phyloP scores from a whole-genome alignment of 129 eudicot genomes.

The Tagetes patula region DNA sequence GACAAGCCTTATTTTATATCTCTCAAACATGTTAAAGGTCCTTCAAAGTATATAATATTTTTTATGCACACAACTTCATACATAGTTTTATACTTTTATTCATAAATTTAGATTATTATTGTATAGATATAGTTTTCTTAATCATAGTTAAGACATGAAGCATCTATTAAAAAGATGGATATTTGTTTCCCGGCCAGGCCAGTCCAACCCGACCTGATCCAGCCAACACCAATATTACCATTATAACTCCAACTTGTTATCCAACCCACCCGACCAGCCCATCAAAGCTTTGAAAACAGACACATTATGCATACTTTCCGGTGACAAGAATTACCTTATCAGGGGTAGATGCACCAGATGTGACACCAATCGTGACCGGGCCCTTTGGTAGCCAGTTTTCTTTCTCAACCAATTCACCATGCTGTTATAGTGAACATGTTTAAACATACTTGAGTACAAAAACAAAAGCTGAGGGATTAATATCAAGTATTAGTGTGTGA shows the following conservation, averaged over 20 bases:
- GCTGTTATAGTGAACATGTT: conserved; percentile 43
- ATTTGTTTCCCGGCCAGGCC: neutral
- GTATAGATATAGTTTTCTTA: neutral
- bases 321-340: conserved; percentile 62
- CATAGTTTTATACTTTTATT: neutral
- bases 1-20: neutral
- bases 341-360: conserved; percentile 98
- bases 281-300: neutral
- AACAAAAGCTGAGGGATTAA: neutral
- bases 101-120: neutral
- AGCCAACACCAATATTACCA: neutral
- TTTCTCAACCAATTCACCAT: conserved; percentile 89
- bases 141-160: neutral
- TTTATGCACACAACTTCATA: conserved; percentile 8
- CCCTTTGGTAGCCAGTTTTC: conserved; percentile 91
- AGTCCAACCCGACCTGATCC: neutral
- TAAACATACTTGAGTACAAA: neutral
- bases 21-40: neutral
- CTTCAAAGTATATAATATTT: neutral
- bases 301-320: neutral
- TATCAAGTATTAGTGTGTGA: neutral
- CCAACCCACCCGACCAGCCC: neutral
- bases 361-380: conserved; percentile 73
- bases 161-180: neutral
- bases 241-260: neutral